Evolutionary conservation across 139 green algal genomes (phyloP), one percentile per base, ranked within the genome.

Genomic region (Tetradesmus obliquus): DNA sequence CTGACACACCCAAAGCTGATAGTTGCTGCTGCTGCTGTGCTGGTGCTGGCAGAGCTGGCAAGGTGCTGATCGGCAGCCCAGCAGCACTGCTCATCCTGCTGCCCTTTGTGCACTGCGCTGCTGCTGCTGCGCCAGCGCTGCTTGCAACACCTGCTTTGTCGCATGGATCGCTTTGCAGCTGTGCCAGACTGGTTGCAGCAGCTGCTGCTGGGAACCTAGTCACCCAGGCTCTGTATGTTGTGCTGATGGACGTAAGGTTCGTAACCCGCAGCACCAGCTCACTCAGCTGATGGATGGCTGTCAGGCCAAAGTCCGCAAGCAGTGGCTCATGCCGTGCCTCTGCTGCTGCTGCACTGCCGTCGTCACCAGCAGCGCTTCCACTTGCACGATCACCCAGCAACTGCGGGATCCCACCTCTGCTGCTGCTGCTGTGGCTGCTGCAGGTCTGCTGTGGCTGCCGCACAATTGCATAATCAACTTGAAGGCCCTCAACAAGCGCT

Each of bases 231-330:
- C 62, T 89, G 62, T 82, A 69, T 8, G 24, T 60, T 6, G 32
- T 89, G 20, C 22, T 20, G 8, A 89, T 89, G 1, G 84, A 89
- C 12, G 84, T 89, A 1, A 81, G 62, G 32, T 89, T 89, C 5
- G 24, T 60, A 8, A 89, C 62, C 60, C 62, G 32, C 62, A 89
- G 62, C 62, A 89, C 0, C 84, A 89, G 9, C 60, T 82, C 84
- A 17, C 24, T 8, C 58, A 57, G 55, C 51, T 89, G 32, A 17
- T 89, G 84, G 4, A 89, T 24, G 2, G 7, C 10, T 1, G 79
- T 69, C 3, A 89, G 62, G 2, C 62, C 62, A 82, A 89, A 89
- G 62, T 89, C 84, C 45, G 62, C 84, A 22, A 81, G 3, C 10
- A 89, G 13, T 17, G 58, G 54, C 20, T 19, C n/a, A 10, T 0